A percentile compares a stretch with the other conserved stretches of the same genome.
Evolutionary conservation across 2,329 filamentous ascomycete genomes (phyloP).

Genomic region (Fusarium sp.): DNA sequence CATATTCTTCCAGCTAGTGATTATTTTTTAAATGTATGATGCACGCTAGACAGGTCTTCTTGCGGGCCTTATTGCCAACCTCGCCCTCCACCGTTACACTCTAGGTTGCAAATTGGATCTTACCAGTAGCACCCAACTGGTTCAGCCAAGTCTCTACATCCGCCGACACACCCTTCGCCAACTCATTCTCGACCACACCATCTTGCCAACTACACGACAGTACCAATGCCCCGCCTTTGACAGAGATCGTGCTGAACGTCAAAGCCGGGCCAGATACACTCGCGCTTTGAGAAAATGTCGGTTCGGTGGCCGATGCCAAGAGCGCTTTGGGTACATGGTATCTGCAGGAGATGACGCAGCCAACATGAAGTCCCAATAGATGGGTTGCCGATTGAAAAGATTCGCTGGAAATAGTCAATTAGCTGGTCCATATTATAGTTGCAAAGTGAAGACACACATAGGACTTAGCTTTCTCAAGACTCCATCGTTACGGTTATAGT

Average conservation of each 20-base stretch:
- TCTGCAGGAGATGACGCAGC: constrained; percentile 27
- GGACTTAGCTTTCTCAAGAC: constrained; percentile 24
- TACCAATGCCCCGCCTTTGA: background rate
- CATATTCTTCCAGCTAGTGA: too few species aligned
- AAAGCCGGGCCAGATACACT: constrained; percentile 5
- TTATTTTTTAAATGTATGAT: too few species aligned
- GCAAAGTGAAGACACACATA: background rate
- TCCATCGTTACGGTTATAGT: background rate
- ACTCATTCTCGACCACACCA: constrained; percentile 12
- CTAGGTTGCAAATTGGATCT: constrained; percentile 1
- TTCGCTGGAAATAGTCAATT: constrained; percentile 10
- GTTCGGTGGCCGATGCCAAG: accelerated
- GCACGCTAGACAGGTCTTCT: too few species aligned
- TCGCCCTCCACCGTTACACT: too few species aligned
- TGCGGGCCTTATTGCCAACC: too few species aligned
- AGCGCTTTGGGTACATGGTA: constrained; percentile 2
- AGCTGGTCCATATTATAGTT: accelerated
- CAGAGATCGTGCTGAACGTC: constrained; percentile 7
- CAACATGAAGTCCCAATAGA: background rate
- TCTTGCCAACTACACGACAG: constrained; percentile 23
- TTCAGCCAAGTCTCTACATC: constrained; percentile 24
- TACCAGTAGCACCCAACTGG: background rate
- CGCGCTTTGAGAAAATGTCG: constrained; percentile 12
- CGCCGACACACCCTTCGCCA: constrained; percentile 7
- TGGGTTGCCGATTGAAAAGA: constrained; percentile 7